phyloP scores from a whole-genome alignment of 192 early-diverging fungal genomes.

The Haplosporangium gracile region DNA sequence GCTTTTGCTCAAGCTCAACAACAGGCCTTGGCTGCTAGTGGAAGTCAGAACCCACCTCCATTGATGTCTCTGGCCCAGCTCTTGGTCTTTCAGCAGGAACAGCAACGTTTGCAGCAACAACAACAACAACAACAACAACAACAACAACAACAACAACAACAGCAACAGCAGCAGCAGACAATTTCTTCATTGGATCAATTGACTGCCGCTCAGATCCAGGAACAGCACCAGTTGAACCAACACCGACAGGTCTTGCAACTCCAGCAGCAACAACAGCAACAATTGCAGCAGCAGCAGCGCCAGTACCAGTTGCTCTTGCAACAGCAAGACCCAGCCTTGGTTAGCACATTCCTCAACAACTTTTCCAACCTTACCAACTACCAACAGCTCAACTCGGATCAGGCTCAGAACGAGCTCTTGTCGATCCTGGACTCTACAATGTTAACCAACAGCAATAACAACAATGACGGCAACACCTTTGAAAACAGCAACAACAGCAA shows the following conservation, averaged over 20 bases:
- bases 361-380: constrained; percentile 49
- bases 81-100: constrained; percentile 31
- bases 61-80: constrained; percentile 42
- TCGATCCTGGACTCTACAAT: constrained; percentile 40
- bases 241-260: constrained; percentile 15
- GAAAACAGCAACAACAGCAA: constrained; percentile 1
- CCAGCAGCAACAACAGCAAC: background rate
- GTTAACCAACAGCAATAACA: constrained; percentile 20
- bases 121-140: constrained; percentile 7
- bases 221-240: constrained; percentile 20
- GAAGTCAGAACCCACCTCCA: constrained; percentile 18
- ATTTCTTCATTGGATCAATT: constrained; percentile 10
- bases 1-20: constrained; percentile 38
- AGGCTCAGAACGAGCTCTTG: constrained; percentile 41
- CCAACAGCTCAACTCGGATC: constrained; percentile 53
- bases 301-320: constrained; percentile 23
- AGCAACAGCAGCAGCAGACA: background rate
- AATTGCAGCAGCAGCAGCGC: constrained; percentile 25
- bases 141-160: constrained; percentile 9
- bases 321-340: constrained; percentile 32
- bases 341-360: constrained; percentile 29
- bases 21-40: constrained; percentile 17
- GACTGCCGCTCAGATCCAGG: constrained; percentile 20
- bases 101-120: constrained; percentile 17
- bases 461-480: constrained; percentile 3